Base-by-base conservation (phyloP, 2,329 filamentous ascomycete species). In the Stagonosporopsis tanaceti region DNA sequence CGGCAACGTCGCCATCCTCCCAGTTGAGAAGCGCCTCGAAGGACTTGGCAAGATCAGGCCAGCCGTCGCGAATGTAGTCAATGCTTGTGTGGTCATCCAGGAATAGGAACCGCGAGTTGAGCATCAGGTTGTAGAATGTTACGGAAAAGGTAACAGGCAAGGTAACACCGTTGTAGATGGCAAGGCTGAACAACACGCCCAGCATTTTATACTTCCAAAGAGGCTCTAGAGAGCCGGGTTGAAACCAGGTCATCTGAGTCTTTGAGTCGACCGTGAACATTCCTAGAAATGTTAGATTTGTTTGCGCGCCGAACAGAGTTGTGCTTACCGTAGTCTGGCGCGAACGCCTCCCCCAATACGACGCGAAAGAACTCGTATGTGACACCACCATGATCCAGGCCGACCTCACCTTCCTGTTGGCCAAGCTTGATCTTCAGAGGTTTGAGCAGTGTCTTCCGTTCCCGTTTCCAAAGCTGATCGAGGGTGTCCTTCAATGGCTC, bases 321-420 rank as follows among this genome's bases (percentile, higher is more conserved):
- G 9, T 7, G 63, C 80, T 79, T 80, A 77, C 87, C 93, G 68
- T 90, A 92, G 40, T 88, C 84, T 4, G 92, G 89, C 66, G 92
- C 84, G 42, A 98, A 83, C 3, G 90, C 91, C 69, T 96, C 89
- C 0, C 87, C 86, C 65, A 97, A 88, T 17, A 91, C 87, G 27
- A 97, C 78, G 15, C 92, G 87, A 78, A 99, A 98, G 73, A 97
- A 98, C 63, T 99, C 95, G 73, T 97, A 93, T 67, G 97, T 94
- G 1, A 99, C 93, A 61, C 95, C 95, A 40, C 95, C 95, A 46
- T 94, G 92, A 74, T 99, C 95, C 32, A 96, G 87, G 0, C 95
- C 95, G 73, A 96, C 89, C 75, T 98, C 95, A 28, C 92, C 92
- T 50, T 92, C 88, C 71, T 92, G 59, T 14, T 74, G 89, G 3